Evolutionary conservation across 441 rosid genomes (phyloP), one percentile per base, ranked within the genome.

Genomic region (Cnidoscolus chayamansa): DNA sequence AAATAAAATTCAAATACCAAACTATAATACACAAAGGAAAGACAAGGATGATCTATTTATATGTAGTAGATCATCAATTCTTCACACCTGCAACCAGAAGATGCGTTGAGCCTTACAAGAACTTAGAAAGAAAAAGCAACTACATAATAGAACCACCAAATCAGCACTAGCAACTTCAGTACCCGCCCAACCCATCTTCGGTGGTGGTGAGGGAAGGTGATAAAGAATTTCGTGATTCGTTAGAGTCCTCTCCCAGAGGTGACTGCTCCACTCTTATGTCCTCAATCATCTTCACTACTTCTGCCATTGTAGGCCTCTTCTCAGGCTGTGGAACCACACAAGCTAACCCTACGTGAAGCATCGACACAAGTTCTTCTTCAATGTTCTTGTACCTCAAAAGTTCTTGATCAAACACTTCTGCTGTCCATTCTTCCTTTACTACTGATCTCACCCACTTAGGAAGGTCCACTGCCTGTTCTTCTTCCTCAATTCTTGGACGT

Each of bases 371-470:
- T 74, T 94, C 97, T 74, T 89, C 97, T 77, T 90, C 96, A 25
- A 94, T 92, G 79, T 94, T 92, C 81, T 92, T 92, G 75, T 94
- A 94, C 90, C 98, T 89, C 76, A 94, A 47, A 40, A 94, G 91
- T 79, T 94, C 98, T 74, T 86, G 90, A 78, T 94, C 99, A 68
- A 92, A 94, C 73, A 94, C 96, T 81, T 94, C 98, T 6, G 93
- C 93, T 19, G 96, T 94, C 97, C 97, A 91, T 75, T 90, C 98
- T 77, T 94, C 97, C 82, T 86, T 92, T 57, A 94, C 95, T 32
- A 90, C 96, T 4, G 97, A 94, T 74, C 90, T 78, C 51, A 94
- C 97, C 99, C 97, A 89, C 63, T 82, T 94, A 0, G 97, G 96
- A 68, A 94, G 90, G 74, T 94, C 99, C 69, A 82, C 84, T 0